A percentile compares a stretch with the other conserved stretches of the same genome.
phyloP scores from a whole-genome alignment of 2,329 filamentous ascomycete genomes.

The Chaetomiaceae sp. region DNA sequence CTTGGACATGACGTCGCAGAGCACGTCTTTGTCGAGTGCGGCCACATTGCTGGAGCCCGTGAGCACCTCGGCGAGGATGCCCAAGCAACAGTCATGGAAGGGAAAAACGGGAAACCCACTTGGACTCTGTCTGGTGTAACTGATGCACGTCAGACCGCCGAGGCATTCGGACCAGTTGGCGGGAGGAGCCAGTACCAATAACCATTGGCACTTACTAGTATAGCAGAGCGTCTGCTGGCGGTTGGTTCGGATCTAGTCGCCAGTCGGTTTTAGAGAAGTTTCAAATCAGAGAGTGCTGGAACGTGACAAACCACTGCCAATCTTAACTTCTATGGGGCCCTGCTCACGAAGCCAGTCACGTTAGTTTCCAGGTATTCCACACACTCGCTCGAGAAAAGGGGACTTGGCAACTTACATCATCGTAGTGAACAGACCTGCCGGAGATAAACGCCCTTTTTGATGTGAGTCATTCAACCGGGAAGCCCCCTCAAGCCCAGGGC shows the following conservation, averaged over 20 bases:
- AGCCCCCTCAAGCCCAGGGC: no score
- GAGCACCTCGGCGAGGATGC: background rate
- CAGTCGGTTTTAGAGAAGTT: background rate
- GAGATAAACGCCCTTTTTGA: conserved; percentile 1
- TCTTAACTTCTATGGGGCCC: background rate
- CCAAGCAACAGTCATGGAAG: background rate
- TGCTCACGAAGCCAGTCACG: background rate
- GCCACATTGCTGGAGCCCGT: background rate
- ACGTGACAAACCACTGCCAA: background rate
- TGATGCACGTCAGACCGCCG: background rate
- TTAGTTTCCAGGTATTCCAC: background rate
- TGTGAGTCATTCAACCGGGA: background rate
- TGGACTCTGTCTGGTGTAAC: background rate
- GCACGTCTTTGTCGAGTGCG: background rate
- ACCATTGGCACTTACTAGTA: background rate
- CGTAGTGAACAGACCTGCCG: background rate
- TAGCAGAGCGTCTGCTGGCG: background rate
- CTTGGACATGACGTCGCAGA: background rate
- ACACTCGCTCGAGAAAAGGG: background rate
- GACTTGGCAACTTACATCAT: background rate
- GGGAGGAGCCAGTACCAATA: background rate
- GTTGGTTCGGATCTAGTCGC: background rate
- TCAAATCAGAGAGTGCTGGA: background rate
- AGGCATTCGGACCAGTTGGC: background rate
- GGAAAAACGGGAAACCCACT: background rate